Base-by-base conservation (phyloP, 331 rosid genomes). In the Telfairia occidentalis region DNA sequence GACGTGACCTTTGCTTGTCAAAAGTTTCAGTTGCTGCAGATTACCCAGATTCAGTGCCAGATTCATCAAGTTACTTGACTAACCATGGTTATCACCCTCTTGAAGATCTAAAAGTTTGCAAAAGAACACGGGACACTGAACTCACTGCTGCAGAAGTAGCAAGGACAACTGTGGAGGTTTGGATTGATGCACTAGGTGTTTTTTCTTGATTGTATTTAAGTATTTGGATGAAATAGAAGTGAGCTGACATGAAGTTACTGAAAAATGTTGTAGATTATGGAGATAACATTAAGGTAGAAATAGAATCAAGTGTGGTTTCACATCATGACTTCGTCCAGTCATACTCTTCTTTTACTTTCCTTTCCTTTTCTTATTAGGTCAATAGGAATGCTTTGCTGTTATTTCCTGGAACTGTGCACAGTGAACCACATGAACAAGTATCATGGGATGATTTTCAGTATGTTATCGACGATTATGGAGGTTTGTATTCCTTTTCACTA, bases 21-120 rank as follows among this genome's bases (percentile, higher is more conserved):
- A 93, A 86, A 90, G 90, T 86, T 84, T 81, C 83, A 37, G 98
- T 91, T 38, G 96, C 98, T 82, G 94, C 98, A 45, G 98, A 89
- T 75, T 93, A 86, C 81, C 83, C 98, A 65, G 98, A 91, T 86
- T 93, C 90, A 46, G 82, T 88, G 75, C 90, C 98, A 9, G 97
- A 93, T 84, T 89, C 97, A 7, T 88, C 96, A 53, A 84, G 84
- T 84, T 75, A 80, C 80, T 76, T 69, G 77, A 83, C 78, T 76
- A 76, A 84, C 70, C 80, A 75, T 50, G 92, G 91, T 65, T 90
- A 89, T 82, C 98, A 94, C 84, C 91, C 97, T 80, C 97, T 93
- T 50, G 98, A 93, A 88, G 96, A 91, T 55, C 55, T 93, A 75
- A 93, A 88, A 83, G 89, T 57, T 28, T 60, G 85, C 74, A 67